Evolutionary conservation across 768 basidiomycete genomes (phyloP).

Genomic region (Amanita pallidorosea): DNA sequence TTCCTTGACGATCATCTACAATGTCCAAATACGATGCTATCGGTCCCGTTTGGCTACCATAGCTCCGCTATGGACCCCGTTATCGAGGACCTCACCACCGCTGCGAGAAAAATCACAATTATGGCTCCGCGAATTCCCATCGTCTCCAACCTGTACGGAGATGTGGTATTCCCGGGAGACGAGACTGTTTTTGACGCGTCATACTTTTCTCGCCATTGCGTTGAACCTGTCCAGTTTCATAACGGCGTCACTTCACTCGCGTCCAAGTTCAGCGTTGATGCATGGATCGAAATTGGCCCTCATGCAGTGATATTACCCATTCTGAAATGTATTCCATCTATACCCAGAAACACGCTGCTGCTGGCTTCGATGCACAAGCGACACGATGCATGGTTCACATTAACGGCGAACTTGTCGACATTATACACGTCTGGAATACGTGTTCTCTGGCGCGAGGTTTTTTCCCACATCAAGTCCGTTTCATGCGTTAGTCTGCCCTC

Average conservation of each 20-base stretch:
- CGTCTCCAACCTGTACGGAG: conserved; percentile 51
- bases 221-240: conserved; percentile 45
- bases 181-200: conserved; percentile 29
- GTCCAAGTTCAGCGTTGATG: conserved; percentile 19
- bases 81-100: conserved; percentile 31
- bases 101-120: conserved; percentile 27
- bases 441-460: conserved; percentile 48
- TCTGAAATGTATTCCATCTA: conserved; percentile 30
- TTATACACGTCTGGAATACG: conserved; percentile 32
- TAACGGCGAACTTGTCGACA: conserved; percentile 34
- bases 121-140: conserved; percentile 44
- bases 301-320: conserved; percentile 48
- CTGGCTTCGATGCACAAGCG: conserved; percentile 41
- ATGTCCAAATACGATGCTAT: conserved; percentile 32
- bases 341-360: conserved; percentile 22
- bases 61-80: conserved; percentile 53
- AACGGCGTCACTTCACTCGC: conserved; percentile 35
- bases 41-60: conserved; percentile 57
- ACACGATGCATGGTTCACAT: conserved; percentile 30
- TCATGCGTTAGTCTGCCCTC: conserved; percentile 44
- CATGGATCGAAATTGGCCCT: conserved; percentile 63
- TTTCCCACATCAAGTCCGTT: conserved; percentile 28
- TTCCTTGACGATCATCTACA: conserved; percentile 23
- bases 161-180: conserved; percentile 43
- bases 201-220: conserved; percentile 53